Conservation (phyloP, 106 monocot species). For the Dendrobium chrysotoxum region DNA sequence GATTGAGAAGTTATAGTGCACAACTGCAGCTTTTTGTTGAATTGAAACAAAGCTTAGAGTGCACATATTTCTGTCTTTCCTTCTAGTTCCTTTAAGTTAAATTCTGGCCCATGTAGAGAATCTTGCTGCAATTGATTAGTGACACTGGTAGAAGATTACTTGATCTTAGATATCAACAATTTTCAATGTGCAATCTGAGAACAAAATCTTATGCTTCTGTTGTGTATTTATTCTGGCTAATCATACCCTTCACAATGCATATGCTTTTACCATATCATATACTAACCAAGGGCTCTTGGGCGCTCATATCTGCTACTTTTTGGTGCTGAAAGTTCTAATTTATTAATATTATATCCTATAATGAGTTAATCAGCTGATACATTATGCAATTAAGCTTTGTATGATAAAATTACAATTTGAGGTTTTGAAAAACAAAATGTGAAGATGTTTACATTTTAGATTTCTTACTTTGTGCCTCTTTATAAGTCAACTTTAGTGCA, state of each 20-base stretch:
- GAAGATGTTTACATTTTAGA: not conserved
- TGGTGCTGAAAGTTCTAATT: not conserved
- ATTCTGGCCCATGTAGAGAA: not conserved
- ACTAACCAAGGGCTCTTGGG: not conserved
- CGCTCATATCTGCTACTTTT: not conserved
- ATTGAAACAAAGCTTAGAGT: constrained; percentile 5
- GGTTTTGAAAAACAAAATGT: not conserved
- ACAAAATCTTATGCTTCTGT: not conserved
- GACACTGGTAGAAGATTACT: no score
- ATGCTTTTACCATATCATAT: not conserved
- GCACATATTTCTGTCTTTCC: not conserved
- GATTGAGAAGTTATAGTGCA: not conserved
- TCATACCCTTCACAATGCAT: not conserved
- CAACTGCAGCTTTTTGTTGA: not conserved
- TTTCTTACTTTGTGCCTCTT: not conserved
- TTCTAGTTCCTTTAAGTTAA: not conserved
- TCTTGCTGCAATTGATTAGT: not conserved
- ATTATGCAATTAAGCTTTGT: no score
- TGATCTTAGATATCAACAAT: not conserved
- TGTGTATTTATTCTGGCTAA: not conserved
- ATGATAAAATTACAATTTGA: not conserved
- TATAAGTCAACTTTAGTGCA: not conserved
- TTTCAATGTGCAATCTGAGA: not conserved
- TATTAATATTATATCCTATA: not conserved
- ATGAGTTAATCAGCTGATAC: not conserved